Evolutionary conservation across 129 eudicot species (phyloP).

Genomic region (Pulicaria dysenterica): DNA sequence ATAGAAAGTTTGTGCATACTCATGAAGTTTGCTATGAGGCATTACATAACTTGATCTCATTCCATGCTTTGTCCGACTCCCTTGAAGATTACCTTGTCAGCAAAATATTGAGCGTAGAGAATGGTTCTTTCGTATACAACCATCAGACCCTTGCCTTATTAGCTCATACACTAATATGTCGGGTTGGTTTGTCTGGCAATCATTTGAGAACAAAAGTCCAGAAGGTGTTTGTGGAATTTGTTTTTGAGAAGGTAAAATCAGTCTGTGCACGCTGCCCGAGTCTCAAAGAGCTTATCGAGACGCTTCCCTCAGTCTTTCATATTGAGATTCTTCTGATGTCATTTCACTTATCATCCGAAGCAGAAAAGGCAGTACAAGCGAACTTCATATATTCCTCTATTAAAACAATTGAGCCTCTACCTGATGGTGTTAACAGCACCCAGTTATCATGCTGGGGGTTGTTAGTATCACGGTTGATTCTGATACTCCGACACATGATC

Average conservation of each 20-base stretch:
- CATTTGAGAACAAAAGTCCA: conserved; percentile 62
- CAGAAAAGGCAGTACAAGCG: conserved; percentile 65
- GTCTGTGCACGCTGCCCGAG: conserved; percentile 40
- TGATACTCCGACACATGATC: conserved; percentile 85
- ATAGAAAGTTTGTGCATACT: conserved; percentile 56
- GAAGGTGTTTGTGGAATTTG: conserved; percentile 57
- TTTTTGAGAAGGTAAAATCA: conserved; percentile 55
- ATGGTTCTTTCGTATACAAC: conserved; percentile 72
- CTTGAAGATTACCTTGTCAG: conserved; percentile 73
- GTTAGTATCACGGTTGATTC: conserved; percentile 74
- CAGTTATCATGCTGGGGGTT: conserved; percentile 90
- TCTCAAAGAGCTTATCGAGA: conserved; percentile 58
- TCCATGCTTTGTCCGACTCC: conserved; percentile 51
- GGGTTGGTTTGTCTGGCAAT: conserved; percentile 63
- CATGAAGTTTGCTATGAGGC: conserved; percentile 77
- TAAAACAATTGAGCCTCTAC: conserved; percentile 45
- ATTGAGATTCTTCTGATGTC: conserved; percentile 85
- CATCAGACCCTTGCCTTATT: conserved; percentile 79
- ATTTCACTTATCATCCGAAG: conserved; percentile 80
- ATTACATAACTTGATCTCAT: conserved; percentile 63
- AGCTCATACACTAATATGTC: conserved; percentile 63
- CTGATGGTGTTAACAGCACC: conserved; percentile 46
- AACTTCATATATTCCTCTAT: conserved; percentile 57
- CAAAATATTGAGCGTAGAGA: conserved; percentile 60
- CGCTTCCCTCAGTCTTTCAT: conserved; percentile 84